These are phyloP conservation scores for Chloris gayana DNA, from an alignment of 176 grass and related monocot species.

Conservation along the genomic window DNA sequence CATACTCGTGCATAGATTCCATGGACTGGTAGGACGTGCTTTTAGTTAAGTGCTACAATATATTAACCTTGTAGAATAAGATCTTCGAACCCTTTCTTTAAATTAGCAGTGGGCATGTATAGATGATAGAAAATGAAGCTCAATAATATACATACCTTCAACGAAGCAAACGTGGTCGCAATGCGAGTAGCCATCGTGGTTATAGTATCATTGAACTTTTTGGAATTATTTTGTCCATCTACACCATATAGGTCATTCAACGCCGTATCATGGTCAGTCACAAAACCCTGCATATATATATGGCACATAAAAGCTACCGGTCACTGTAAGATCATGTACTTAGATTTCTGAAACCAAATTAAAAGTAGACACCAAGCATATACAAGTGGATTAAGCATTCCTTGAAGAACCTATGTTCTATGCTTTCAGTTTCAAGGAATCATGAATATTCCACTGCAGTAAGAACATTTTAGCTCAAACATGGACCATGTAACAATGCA, in stretches of 20 bases:
- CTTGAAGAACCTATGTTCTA: not conserved
- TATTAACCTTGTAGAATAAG: not conserved
- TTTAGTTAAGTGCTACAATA: conserved; percentile 20
- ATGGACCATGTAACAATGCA: conserved; percentile 1
- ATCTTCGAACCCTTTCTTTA: conserved; percentile 1
- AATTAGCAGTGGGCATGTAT: conserved; percentile 14
- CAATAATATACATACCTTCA: conserved; percentile 70
- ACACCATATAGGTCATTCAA: conserved; percentile 71
- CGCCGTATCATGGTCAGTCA: conserved; percentile 92
- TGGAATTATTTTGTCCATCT: conserved; percentile 59
- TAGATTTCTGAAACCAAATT: conserved; percentile 11
- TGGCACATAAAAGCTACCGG: conserved; percentile 24
- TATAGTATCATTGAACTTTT: conserved; percentile 71
- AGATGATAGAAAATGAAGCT: conserved; percentile 28
- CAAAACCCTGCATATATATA: conserved; percentile 63
- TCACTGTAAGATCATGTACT: conserved; percentile 10
- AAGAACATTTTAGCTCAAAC: conserved; percentile 25
- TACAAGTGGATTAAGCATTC: conserved; percentile 18
- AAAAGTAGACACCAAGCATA: not conserved
- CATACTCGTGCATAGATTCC: not conserved
- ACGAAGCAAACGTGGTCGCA: conserved; percentile 89
- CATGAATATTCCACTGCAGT: conserved; percentile 9
- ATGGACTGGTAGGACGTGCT: not conserved
- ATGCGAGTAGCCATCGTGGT: conserved; percentile 80
- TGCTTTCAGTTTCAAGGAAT: conserved; percentile 21